phyloP scores from a whole-genome alignment of 2,329 filamentous ascomycete species.

The Exophiala phaeomuriformis region DNA sequence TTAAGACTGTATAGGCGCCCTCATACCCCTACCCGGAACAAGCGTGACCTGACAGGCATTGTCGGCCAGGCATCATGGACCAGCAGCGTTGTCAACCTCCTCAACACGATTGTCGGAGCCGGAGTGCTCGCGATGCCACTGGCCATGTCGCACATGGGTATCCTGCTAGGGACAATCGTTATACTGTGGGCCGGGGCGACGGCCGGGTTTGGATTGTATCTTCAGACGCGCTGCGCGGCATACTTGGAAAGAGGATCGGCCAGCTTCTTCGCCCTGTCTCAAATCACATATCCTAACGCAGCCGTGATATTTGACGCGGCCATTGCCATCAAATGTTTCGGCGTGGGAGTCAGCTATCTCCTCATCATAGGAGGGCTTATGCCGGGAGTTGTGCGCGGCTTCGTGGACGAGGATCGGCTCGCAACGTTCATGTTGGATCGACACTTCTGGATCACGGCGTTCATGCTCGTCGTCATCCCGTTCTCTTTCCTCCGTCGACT shows the following conservation, averaged over 20 bases:
- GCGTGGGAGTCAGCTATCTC: constrained; percentile 91
- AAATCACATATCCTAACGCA: constrained; percentile 93
- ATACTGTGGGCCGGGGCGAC: constrained; percentile 88
- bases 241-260: constrained; percentile 84
- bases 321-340: constrained; percentile 96
- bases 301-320: constrained; percentile 92
- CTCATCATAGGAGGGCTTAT: constrained; percentile 98
- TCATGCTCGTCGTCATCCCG: constrained; percentile 85
- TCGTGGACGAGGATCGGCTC: constrained; percentile 57
- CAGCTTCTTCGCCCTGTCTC: constrained; percentile 94
- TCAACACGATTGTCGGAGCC: constrained; percentile 95
- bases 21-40: constrained; percentile 37
- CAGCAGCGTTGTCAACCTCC: constrained; percentile 87
- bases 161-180: constrained; percentile 71
- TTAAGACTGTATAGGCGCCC: constrained; percentile 9
- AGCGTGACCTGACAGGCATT: constrained; percentile 58
- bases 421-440: constrained; percentile 75
- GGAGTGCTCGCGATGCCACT: constrained; percentile 94
- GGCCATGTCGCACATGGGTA: constrained; percentile 91
- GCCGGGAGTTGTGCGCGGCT: constrained; percentile 84
- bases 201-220: constrained; percentile 85
- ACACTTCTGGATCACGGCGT: constrained; percentile 95
- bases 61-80: constrained; percentile 75
- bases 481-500: constrained; percentile 83
- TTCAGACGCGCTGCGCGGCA: constrained; percentile 84